Evolutionary conservation across 108 stramenopile species (phyloP), one percentile per base, ranked within the genome.

Genomic region (Stephanodiscus triporus): DNA sequence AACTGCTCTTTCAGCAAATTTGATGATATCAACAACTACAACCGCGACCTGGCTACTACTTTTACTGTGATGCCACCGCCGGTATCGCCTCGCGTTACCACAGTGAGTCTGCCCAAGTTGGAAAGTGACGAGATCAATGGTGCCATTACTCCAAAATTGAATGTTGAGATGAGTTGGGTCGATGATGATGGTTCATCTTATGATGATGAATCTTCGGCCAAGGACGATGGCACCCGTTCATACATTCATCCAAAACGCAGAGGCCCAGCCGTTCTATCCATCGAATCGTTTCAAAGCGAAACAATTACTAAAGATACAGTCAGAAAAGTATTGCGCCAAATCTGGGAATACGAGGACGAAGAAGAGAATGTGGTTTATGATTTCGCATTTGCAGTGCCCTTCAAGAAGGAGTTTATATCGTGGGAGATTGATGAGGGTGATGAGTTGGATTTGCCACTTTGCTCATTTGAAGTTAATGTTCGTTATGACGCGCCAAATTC

Each of bases 271-370:
- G 29, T 43, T 22, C 59, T 75, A 8, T 55, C 73, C 4, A 65
- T 74, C 48, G 66, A 75, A 55, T 66, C 58, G 16, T 75, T 64
- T 59, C 65, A 65, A 23, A 67, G 47, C 45, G 51, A 75, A 38
- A 57, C 38, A 22, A 24, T 32, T 43, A n/a, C 70, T 1, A 26
- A 55, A 27, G 43, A 66, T 10, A 67, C 62, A 45, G 58, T 59
- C 22, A 53, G 36, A 66, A 67, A 68, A 17, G 65, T 66, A 32
- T 16, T 66, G 30, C 65, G 65, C n/a, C 49, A 58, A 51, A 23
- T 54, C 2, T 75, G 75, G 75, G 45, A 45, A 20, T 68, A 68
- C 58, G 58, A 68, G 40, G 16, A 38, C 24, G 66, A 75, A 36
- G 5, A 38, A 26, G 43, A 53, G 24, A 65, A 65, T 6, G 29